Evolutionary conservation across 805 yeast species (phyloP).

Genomic region (Saccharomycopsis fermentans): DNA sequence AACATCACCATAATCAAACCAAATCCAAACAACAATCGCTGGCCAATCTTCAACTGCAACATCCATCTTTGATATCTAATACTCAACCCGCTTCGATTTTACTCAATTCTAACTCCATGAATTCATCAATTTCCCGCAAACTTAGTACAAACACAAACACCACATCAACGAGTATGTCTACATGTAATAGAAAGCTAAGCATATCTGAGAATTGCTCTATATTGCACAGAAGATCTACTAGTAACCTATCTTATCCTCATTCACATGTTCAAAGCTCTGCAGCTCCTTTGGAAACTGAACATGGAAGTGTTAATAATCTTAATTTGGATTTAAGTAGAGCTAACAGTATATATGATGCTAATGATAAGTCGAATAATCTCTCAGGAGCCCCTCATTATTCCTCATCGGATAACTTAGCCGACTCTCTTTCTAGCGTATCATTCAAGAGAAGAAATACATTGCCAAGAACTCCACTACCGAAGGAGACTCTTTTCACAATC

Average conservation of each 20-base stretch:
- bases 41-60: background rate
- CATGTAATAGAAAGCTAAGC: background rate
- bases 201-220: background rate
- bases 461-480: slow-evolving; percentile 17
- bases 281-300: background rate
- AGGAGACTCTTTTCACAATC: slow-evolving; percentile 2
- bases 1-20: background rate
- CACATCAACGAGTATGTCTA: background rate
- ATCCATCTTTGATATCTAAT: background rate
- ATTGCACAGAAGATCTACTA: background rate
- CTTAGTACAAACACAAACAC: background rate
- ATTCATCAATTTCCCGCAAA: background rate
- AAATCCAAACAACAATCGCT: background rate
- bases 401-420: slow-evolving; percentile 3
- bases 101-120: background rate
- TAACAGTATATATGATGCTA: background rate
- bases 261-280: background rate
- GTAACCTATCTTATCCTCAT: background rate
- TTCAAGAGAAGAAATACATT: slow-evolving; percentile 9
- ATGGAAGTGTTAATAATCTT: background rate
- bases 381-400: background rate
- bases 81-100: background rate
- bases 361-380: background rate
- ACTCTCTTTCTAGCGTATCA: slow-evolving; percentile 6
- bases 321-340: background rate